Evolutionary conservation across 2,329 filamentous ascomycete genomes (phyloP).

Genomic region (Teratosphaeria epicoccoides): DNA sequence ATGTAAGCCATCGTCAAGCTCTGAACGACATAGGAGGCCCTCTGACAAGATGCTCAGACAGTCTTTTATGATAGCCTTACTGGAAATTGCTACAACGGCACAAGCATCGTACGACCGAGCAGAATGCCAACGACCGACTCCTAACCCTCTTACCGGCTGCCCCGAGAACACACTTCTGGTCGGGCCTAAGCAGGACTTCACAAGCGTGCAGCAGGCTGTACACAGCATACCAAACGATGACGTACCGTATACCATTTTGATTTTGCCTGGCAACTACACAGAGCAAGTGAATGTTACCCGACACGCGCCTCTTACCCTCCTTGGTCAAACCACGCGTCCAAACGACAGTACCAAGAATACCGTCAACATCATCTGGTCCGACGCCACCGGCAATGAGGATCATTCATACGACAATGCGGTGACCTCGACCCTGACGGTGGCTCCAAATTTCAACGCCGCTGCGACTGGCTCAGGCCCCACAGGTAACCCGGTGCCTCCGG

Average conservation of each 20-base stretch:
- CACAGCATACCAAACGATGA: conserved; percentile 37
- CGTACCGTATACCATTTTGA: conserved; percentile 44
- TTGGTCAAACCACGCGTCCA: conserved; percentile 46
- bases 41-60: neutral
- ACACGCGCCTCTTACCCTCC: conserved; percentile 47
- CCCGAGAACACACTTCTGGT: conserved; percentile 26
- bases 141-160: conserved; percentile 30
- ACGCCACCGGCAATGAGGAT: conserved; percentile 40
- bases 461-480: conserved; percentile 52
- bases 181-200: conserved; percentile 15
- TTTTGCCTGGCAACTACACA: conserved; percentile 49
- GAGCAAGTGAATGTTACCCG: conserved; percentile 59
- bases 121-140: conserved; percentile 29
- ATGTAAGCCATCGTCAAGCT: neutral
- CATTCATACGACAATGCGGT: conserved; percentile 49
- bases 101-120: neutral
- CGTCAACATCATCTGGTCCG: conserved; percentile 50
- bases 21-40: neutral
- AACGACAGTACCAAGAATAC: conserved; percentile 38
- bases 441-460: conserved; percentile 52
- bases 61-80: neutral
- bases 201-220: conserved; percentile 39
- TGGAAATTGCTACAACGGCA: neutral
- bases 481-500: conserved; percentile 48
- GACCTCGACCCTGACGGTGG: conserved; percentile 51